Evolutionary conservation across 371 early-diverging fungal genomes (phyloP), one percentile per base, ranked within the genome.

Genomic region (Dichotomocladium elegans): DNA sequence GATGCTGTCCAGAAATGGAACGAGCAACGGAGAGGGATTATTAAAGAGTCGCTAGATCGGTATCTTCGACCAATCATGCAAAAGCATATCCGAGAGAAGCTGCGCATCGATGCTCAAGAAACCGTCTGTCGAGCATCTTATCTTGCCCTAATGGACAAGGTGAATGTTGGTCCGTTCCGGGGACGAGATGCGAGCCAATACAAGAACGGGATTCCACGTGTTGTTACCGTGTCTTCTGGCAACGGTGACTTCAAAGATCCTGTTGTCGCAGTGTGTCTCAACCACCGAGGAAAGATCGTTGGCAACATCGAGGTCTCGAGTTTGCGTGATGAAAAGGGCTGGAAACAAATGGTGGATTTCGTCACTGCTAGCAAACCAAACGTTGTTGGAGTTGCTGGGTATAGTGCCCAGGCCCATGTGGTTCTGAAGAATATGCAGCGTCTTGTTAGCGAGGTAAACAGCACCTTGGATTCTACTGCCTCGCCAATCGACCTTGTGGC

Each of bases 351-450:
- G 41, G 17, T 68, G 3, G 83, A 82, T 15, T 82, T 88, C 55
- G 72, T 90, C 44, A 71, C 68, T 15, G 61, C 80, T 4, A 78
- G 85, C 42, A 62, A 76, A 11, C 89, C 93, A 3, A 88, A 92
- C 31, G 89, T 92, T 19, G 75, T 95, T 3, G 92, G 87, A 4
- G 83, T 95, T 2, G 89, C 89, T 4, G 96, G 95, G 0, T 90
- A 87, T 60, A 82, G 72, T 37, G 77, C 88, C 26, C 74, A 76
- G 54, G 90, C 93, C 0, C 85, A 88, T 9, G 74, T 81, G 28
- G 67, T 95, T 31, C 63, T 87, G 24, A 85, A 89, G 44, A 78
- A 84, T 25, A 81, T 92, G 40, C 73, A 82, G 41, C 68, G 63
- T 12, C 62, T 86, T 31, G 68, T 83, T 17, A 64, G 70, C 11